These are phyloP conservation scores for Oryza officinalis DNA, from an alignment of 176 grass and related monocot species.

Conservation along the genomic window DNA sequence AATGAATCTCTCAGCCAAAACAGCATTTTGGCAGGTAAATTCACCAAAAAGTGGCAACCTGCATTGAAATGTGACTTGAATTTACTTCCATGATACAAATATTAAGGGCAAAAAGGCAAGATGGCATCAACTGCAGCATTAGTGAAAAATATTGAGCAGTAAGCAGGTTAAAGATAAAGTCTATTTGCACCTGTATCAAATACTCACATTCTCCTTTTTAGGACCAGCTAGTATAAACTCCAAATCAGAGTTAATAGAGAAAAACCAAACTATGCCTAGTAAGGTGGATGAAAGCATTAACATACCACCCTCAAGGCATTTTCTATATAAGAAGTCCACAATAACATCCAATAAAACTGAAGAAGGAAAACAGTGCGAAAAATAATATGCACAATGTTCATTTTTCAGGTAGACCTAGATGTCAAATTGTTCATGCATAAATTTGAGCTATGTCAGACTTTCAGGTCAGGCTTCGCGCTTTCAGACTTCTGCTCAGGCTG, in stretches of 20 bases:
- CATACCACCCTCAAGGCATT: not conserved
- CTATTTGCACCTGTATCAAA: conserved; percentile 9
- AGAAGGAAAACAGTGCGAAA: not conserved
- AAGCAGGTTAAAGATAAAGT: not conserved
- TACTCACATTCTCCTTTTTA: not conserved
- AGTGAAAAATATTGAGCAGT: not conserved
- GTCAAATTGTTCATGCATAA: not conserved
- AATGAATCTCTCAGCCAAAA: conserved; percentile 93
- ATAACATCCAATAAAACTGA: conserved; percentile 11
- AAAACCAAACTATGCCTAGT: not conserved
- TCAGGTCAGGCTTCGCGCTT: not conserved
- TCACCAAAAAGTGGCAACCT: conserved; percentile 81
- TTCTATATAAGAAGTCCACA: not conserved
- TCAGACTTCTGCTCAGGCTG: not conserved
- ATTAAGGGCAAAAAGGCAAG: not conserved
- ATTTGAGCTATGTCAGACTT: not conserved
- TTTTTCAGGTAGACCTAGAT: not conserved
- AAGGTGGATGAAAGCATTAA: not conserved
- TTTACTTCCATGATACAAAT: conserved; percentile 11
- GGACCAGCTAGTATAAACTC: not conserved
- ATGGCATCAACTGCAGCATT: conserved; percentile 11
- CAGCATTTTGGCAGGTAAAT: conserved; percentile 99
- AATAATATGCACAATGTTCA: not conserved
- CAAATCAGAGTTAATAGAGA: not conserved
- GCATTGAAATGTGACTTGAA: conserved; percentile 19